These are phyloP conservation scores for Nannochloropsis granulata DNA, from an alignment of 108 stramenopile species.

Conservation along the genomic window DNA sequence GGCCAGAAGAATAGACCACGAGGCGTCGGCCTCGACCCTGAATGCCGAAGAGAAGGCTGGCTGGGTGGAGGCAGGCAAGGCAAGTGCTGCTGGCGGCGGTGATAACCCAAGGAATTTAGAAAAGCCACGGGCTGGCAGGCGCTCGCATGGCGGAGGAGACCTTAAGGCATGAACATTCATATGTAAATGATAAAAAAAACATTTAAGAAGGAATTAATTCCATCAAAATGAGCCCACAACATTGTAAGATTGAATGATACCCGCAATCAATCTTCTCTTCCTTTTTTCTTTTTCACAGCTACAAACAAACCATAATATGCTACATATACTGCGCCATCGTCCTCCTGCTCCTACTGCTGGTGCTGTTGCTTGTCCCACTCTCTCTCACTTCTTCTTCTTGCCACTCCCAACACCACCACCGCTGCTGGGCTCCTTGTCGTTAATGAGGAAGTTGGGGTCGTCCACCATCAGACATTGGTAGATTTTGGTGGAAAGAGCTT, in stretches of 20 bases:
- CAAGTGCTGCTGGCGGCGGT: too few species aligned
- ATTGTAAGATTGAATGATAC: too few species aligned
- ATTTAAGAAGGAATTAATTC: background rate
- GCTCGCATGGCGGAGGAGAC: background rate
- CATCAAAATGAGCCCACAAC: background rate
- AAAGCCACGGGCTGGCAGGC: background rate
- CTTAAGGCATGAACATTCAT: background rate
- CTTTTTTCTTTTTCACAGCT: too few species aligned
- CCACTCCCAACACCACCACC: too few species aligned
- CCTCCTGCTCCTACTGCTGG: too few species aligned
- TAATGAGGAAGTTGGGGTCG: background rate
- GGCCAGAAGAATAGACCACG: background rate
- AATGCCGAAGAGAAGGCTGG: too few species aligned
- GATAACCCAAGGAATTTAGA: background rate
- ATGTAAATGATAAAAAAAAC: background rate
- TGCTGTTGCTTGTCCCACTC: too few species aligned
- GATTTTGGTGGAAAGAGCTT: background rate
- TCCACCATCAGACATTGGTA: background rate
- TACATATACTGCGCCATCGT: too few species aligned
- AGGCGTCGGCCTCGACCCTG: background rate
- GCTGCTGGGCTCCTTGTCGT: background rate
- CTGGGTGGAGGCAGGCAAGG: too few species aligned
- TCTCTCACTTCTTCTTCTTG: too few species aligned
- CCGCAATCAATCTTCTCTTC: too few species aligned
- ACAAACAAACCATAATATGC: too few species aligned